Percentiles rank a stretch among this genome's conserved stretches.
phyloP scores from a whole-genome alignment of 2,329 filamentous ascomycete genomes.

The Aspergillus calidoustus region DNA sequence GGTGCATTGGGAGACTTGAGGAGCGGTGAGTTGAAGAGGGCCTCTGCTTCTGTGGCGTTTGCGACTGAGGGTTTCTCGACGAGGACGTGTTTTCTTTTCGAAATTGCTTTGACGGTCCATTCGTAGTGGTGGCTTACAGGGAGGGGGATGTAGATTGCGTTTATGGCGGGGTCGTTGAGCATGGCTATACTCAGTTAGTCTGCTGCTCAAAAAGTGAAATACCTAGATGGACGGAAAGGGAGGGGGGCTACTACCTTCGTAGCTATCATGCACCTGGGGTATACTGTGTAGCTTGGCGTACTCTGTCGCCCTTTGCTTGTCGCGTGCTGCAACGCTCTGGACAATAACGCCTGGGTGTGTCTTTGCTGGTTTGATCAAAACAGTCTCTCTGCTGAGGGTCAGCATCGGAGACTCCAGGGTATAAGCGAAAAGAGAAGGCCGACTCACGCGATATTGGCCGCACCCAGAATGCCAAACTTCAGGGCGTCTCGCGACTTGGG shows the following conservation, averaged over 20 bases:
- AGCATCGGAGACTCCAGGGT: constrained; percentile 16
- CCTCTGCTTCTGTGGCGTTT: constrained; percentile 51
- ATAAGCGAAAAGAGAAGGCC: neutral
- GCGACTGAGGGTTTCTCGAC: constrained; percentile 59
- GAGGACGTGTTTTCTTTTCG: constrained; percentile 59
- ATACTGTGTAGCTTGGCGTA: constrained; percentile 60
- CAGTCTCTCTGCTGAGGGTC: neutral
- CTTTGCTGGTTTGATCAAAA: constrained; percentile 52
- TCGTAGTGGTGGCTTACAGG: constrained; percentile 46
- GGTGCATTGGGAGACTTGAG: constrained; percentile 40
- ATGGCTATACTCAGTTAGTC: constrained; percentile 17
- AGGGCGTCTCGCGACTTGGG: constrained; percentile 19
- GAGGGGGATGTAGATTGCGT: constrained; percentile 55
- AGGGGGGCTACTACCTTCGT: constrained; percentile 45
- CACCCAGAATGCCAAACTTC: constrained; percentile 27
- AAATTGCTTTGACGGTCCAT: constrained; percentile 55
- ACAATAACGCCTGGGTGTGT: constrained; percentile 60
- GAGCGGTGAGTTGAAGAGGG: constrained; percentile 48
- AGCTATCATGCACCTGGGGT: constrained; percentile 38
- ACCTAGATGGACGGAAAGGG: neutral
- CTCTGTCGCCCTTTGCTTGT: constrained; percentile 49
- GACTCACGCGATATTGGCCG: constrained; percentile 27
- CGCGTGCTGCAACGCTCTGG: constrained; percentile 58
- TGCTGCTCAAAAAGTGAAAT: constrained; percentile 11
- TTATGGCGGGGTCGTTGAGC: constrained; percentile 36